Evolutionary conservation across 192 early-diverging fungal species (phyloP).

Genomic region (Gonapodya prolifera): DNA sequence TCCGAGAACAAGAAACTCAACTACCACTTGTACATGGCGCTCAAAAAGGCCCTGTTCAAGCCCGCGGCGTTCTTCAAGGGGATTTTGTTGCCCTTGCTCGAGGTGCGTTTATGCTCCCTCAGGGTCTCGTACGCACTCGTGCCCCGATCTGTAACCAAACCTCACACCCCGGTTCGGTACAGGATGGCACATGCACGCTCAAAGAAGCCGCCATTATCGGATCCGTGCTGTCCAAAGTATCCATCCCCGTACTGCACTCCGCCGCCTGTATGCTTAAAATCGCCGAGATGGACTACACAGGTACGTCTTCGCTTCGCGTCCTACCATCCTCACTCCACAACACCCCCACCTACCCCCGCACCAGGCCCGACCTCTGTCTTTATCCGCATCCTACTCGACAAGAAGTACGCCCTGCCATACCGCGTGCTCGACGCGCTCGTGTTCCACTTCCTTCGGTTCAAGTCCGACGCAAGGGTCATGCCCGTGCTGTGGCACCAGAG

Average conservation of each 20-base stretch:
- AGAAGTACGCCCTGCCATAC: slow-evolving; percentile 95
- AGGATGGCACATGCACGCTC: slow-evolving; percentile 66
- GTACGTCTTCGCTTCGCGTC: slow-evolving; percentile 16
- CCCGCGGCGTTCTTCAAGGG: slow-evolving; percentile 97
- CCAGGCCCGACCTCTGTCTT: slow-evolving; percentile 78
- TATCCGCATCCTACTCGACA: slow-evolving; percentile 90
- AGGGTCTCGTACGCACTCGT: not conserved
- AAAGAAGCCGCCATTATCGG: slow-evolving; percentile 94
- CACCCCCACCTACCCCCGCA: no score
- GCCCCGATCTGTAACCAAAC: not conserved
- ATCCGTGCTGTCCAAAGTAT: slow-evolving; percentile 79
- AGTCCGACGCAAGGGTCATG: slow-evolving; percentile 60
- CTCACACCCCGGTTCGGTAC: not conserved
- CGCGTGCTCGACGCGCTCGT: slow-evolving; percentile 92
- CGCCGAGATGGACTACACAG: slow-evolving; percentile 97
- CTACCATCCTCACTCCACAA: slow-evolving; percentile 7
- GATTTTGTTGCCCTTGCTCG: slow-evolving; percentile 88
- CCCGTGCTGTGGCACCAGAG: slow-evolving; percentile 98
- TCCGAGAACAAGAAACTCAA: slow-evolving; percentile 94
- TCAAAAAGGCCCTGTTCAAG: slow-evolving; percentile 96
- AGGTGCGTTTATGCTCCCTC: slow-evolving; percentile 18
- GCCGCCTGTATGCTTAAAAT: slow-evolving; percentile 82
- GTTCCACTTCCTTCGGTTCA: slow-evolving; percentile 90
- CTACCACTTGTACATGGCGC: slow-evolving; percentile 90
- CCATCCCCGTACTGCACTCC: slow-evolving; percentile 91